Evolutionary conservation across 2,329 filamentous ascomycete species (phyloP), one percentile per base, ranked within the genome.

Genomic region (Ceratocystis smalleyi): DNA sequence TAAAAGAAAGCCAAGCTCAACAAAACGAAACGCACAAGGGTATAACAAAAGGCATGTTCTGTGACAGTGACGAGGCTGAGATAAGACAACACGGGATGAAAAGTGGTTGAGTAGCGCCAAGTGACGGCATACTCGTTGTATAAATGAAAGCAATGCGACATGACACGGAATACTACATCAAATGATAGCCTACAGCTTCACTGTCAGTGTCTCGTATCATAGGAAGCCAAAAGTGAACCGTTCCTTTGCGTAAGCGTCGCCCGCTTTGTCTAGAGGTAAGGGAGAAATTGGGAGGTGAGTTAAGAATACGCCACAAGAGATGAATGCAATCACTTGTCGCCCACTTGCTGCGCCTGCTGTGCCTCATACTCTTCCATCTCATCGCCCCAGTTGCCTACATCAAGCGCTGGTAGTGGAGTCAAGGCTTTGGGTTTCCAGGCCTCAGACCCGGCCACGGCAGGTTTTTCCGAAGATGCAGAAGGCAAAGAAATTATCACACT

Each of bases 371-470:
- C 78, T 60, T 79, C 79, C 75, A 83, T 80, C 72, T 84, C 81
- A 43, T 84, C 81, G 61, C 79, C 81, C 81, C 81, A 83, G 64
- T 78, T 74, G 10, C 73, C 76, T 7, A 77, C 76, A 19, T 77
- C 69, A 0, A 73, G 73, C 6, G 75, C 72, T 5, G 75, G 74
- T 1, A 74, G 54, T 17, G 75, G 70, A 3, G 72, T 69, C 55
- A 72, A 59, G 0, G 70, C 69, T 12, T 69, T 69, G 0, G 71
- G 68, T 8, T 57, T 57, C 54, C 54, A 57, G 15, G 22, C 54
- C 5, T 57, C 12, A 35, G 54, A 8, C 54, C n/a, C 54, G 17
- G 30, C 54, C n/a, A 15, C 54, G 7, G 5, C 54, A 57, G 54
- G 6, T 19, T 57, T 35, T n/a, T 57, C 54, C 54, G 27, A 35